A percentile compares a stretch with the other conserved stretches of the same genome.
Evolutionary conservation across 2,329 filamentous ascomycete genomes (phyloP).

Genomic region (Nectriaceae sp.): DNA sequence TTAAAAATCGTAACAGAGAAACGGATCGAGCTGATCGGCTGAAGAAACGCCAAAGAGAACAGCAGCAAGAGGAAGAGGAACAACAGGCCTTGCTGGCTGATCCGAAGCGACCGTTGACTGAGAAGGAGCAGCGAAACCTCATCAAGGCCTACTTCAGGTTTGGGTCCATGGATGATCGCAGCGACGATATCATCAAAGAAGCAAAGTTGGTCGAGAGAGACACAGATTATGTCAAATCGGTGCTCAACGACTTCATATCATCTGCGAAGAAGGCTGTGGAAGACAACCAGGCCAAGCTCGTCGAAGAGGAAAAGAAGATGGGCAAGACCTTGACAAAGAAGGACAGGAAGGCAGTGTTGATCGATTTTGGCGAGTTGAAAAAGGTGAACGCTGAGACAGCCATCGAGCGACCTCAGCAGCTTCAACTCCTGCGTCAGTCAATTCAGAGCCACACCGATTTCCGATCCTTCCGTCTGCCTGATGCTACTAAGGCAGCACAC

Average conservation of each 20-base stretch:
- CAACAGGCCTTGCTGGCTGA: conserved; percentile 75
- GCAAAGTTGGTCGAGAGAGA: conserved; percentile 84
- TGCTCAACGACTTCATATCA: conserved; percentile 73
- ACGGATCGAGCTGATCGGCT: conserved; percentile 66
- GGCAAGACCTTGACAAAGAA: conserved; percentile 91
- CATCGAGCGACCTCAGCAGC: conserved; percentile 85
- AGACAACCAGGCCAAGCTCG: conserved; percentile 69
- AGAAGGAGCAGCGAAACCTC: conserved; percentile 91
- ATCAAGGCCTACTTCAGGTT: conserved; percentile 89
- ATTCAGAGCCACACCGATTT: conserved; percentile 69
- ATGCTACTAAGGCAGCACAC: conserved; percentile 88
- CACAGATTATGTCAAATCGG: conserved; percentile 72
- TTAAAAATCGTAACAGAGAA: conserved; percentile 58
- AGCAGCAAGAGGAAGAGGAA: conserved; percentile 67
- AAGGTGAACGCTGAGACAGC: conserved; percentile 96
- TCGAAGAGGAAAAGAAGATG: conserved; percentile 78
- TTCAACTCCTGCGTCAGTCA: conserved; percentile 79
- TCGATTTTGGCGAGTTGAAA: conserved; percentile 91
- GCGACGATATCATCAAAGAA: conserved; percentile 84
- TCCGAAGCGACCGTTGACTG: conserved; percentile 84
- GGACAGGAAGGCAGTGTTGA: conserved; percentile 94
- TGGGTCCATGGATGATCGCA: conserved; percentile 85
- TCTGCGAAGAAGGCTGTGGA: conserved; percentile 61
- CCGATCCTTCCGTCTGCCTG: conserved; percentile 80
- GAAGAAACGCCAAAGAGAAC: conserved; percentile 67